A percentile compares a stretch with the other conserved stretches of the same genome.
phyloP scores from a whole-genome alignment of 768 basidiomycete species.

The Psilocybe tampanensis region DNA sequence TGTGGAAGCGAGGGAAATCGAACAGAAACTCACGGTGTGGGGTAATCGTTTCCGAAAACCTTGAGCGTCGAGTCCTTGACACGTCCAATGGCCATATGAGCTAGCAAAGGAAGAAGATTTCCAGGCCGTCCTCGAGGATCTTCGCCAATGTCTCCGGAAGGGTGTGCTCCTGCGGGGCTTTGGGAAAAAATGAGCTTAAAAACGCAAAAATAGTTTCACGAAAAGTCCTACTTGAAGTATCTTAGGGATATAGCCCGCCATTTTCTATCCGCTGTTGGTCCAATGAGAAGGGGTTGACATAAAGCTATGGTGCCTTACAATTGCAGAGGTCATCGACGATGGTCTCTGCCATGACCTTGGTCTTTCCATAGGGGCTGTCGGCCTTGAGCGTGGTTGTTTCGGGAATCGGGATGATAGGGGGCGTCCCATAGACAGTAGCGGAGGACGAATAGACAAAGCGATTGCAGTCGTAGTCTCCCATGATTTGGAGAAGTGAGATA shows the following conservation, averaged over 20 bases:
- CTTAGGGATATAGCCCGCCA: conserved; percentile 89
- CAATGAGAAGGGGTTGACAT: conserved; percentile 3
- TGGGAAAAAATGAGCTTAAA: neutral
- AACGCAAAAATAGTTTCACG: neutral
- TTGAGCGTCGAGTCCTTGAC: conserved; percentile 69
- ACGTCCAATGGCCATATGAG: conserved; percentile 93
- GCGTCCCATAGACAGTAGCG: conserved; percentile 97
- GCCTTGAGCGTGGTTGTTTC: conserved; percentile 87
- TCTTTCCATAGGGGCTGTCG: conserved; percentile 92
- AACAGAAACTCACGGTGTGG: conserved; percentile 68
- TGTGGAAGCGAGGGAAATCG: neutral
- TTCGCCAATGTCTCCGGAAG: conserved; percentile 93
- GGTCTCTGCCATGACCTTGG: conserved; percentile 93
- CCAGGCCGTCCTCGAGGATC: conserved; percentile 95
- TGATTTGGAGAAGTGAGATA: conserved; percentile 80
- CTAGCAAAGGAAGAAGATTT: conserved; percentile 90
- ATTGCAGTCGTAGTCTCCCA: conserved; percentile 82
- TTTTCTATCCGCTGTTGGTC: conserved; percentile 61
- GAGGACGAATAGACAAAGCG: conserved; percentile 97
- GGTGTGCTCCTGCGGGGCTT: conserved; percentile 98
- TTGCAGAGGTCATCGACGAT: conserved; percentile 88
- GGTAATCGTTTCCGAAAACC: conserved; percentile 97
- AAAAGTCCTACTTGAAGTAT: conserved; percentile 85
- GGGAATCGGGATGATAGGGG: conserved; percentile 89
- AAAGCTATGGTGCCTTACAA: conserved; percentile 43